Evolutionary conservation across 345 rosid genomes (phyloP).

Genomic region (Rhizophora mangle): DNA sequence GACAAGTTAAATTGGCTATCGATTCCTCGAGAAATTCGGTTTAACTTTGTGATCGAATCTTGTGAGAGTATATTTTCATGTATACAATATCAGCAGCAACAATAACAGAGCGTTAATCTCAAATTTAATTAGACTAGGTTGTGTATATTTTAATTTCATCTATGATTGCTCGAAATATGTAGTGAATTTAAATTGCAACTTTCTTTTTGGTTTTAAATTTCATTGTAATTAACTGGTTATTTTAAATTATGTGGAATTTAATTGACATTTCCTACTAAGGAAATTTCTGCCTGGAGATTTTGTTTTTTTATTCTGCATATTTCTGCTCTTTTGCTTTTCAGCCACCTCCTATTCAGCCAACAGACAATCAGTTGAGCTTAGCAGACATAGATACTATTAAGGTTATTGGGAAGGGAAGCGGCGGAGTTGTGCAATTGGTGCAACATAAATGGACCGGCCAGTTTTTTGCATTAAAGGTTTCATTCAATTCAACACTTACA

Average conservation of each 20-base stretch:
- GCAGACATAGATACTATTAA: slow-evolving; percentile 74
- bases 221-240: too few relatives aligned
- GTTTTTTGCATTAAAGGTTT: slow-evolving; percentile 88
- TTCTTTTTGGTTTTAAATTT: too few relatives aligned
- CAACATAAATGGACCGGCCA: slow-evolving; percentile 95
- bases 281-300: background rate
- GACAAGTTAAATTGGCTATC: background rate
- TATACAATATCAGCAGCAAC: too few relatives aligned
- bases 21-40: background rate
- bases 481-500: background rate
- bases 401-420: slow-evolving; percentile 87
- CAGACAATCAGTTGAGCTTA: slow-evolving; percentile 71
- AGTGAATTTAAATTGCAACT: too few relatives aligned
- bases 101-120: too few relatives aligned
- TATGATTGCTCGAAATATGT: too few relatives aligned
- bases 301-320: slow-evolving; percentile 4
- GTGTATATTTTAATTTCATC: too few relatives aligned
- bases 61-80: background rate
- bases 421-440: slow-evolving; percentile 91
- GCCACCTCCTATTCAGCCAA: slow-evolving; percentile 66
- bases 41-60: background rate
- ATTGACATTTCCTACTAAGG: background rate
- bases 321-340: slow-evolving; percentile 22
- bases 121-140: too few relatives aligned
- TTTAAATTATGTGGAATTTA: background rate